phyloP scores from a whole-genome alignment of 2,329 filamentous ascomycete genomes.

The Cercospora sp. region DNA sequence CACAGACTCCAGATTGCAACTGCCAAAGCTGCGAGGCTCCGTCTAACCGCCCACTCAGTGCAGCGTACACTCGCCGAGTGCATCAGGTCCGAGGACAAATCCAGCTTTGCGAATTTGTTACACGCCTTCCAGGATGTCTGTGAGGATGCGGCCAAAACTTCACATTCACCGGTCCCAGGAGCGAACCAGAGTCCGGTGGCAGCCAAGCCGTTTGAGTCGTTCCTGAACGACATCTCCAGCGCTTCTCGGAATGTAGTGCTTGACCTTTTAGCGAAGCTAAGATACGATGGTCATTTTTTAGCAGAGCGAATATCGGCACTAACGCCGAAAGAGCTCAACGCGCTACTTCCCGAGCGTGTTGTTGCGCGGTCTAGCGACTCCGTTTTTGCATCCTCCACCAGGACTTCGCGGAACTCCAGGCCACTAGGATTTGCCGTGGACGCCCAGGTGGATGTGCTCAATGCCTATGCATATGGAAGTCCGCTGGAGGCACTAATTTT shows the following conservation, averaged over 20 bases:
- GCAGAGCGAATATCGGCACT: slow-evolving; percentile 78
- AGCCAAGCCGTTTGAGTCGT: slow-evolving; percentile 44
- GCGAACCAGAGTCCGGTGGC: slow-evolving; percentile 65
- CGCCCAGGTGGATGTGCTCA: slow-evolving; percentile 32
- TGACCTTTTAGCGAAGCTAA: slow-evolving; percentile 76
- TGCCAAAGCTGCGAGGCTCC: slow-evolving; percentile 71
- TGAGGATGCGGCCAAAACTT: slow-evolving; percentile 71
- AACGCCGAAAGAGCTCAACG: slow-evolving; percentile 71
- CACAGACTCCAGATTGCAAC: slow-evolving; percentile 74
- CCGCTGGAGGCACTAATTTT: slow-evolving; percentile 35
- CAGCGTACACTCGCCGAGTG: slow-evolving; percentile 75
- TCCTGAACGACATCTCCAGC: slow-evolving; percentile 69
- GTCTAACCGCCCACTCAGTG: slow-evolving; percentile 71
- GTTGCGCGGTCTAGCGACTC: slow-evolving; percentile 80
- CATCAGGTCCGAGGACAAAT: slow-evolving; percentile 78
- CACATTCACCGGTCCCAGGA: slow-evolving; percentile 5
- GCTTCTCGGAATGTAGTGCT: slow-evolving; percentile 74
- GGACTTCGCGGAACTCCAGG: slow-evolving; percentile 49
- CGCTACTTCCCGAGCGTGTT: slow-evolving; percentile 76
- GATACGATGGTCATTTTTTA: slow-evolving; percentile 85
- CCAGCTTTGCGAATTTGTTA: slow-evolving; percentile 71
- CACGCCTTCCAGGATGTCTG: slow-evolving; percentile 74
- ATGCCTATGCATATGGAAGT: slow-evolving; percentile 30
- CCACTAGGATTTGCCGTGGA: slow-evolving; percentile 35
- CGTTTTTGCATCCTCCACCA: slow-evolving; percentile 64